Conservation (phyloP, 495 filamentous ascomycete species). For the Annulohypoxylon moriforme region DNA sequence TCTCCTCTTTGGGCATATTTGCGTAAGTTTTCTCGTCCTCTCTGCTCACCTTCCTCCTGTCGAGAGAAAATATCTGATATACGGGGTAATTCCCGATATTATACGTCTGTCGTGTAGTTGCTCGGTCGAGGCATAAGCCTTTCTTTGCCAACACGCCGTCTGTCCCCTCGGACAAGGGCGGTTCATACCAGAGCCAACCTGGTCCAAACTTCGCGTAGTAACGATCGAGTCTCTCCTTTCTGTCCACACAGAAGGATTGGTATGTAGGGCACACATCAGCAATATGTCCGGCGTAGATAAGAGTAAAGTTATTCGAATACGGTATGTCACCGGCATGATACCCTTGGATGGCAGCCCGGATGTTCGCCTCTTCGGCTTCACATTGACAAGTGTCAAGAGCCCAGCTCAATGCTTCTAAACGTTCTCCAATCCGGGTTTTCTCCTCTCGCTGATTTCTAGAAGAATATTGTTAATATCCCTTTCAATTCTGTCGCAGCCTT, state of each 20-base stretch:
- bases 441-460: conserved; percentile 42
- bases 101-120: background rate
- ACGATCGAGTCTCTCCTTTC: conserved; percentile 54
- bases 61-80: conserved; percentile 21
- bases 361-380: conserved; percentile 56
- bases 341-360: conserved; percentile 56
- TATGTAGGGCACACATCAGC: conserved; percentile 56
- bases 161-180: conserved; percentile 49
- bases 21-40: conserved; percentile 1
- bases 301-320: conserved; percentile 54
- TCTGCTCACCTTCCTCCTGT: conserved; percentile 14
- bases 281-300: conserved; percentile 60
- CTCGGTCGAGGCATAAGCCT: conserved; percentile 41
- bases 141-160: conserved; percentile 44
- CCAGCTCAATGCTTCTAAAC: conserved; percentile 47
- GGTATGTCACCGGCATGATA: conserved; percentile 56
- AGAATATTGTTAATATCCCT: conserved; percentile 17
- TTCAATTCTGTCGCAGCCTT: background rate
- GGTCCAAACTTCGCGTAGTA: conserved; percentile 53
- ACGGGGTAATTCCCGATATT: conserved; percentile 27
- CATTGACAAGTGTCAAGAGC: conserved; percentile 51
- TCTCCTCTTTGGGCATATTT: background rate
- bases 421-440: conserved; percentile 45
- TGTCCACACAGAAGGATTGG: conserved; percentile 51
- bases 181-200: conserved; percentile 64